Evolutionary conservation across 495 filamentous ascomycete species (phyloP), one percentile per base, ranked within the genome.

Genomic region (Lepidopterella palustris): DNA sequence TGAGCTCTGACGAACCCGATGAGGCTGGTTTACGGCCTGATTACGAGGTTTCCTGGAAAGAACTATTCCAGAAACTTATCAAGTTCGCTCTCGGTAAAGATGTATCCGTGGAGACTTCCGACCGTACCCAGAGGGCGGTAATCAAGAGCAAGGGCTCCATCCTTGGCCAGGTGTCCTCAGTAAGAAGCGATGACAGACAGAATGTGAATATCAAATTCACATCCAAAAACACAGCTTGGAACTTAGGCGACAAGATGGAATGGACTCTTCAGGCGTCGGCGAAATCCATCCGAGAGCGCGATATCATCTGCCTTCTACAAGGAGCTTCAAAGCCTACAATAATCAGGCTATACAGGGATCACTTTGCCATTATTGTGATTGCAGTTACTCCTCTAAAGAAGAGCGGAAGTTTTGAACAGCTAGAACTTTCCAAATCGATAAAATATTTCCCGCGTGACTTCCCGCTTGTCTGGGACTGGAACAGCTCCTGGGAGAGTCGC

Each of bases 261-360:
- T 70, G 62, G 59, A 68, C 45, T 62, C 62, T 72, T 23, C 65
- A 68, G 39, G 29, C 60, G 47, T 64, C 60, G 35, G 65, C 60
- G 59, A 66, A 65, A 52, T 40, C 62, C 26, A 47, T 70, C 27
- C 59, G 57, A 32, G 29, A 67, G 11, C 59, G 62, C 23, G 64
- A 72, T 56, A 11, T 72, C 35, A 49, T 72, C 61, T 72, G 70
- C 55, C 61, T 70, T 62, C 52, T 72, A 31, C 54, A 68, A 58
- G 66, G 63, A 53, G 65, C 68, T 65, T 59, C 42, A 64, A 58
- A 60, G 31, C 69, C 67, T 10, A 65, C 51, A 20, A 71, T 71
- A 23, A 57, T 69, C 29, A 64, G 62, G 59, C 21, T 54, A 45
- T 61, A 45, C 45, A 57, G 65, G 1, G 58, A 65, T 45, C 48